Evolutionary conservation across 306 rosid species (phyloP).

Genomic region (Amphicarpaea edgeworthii): DNA sequence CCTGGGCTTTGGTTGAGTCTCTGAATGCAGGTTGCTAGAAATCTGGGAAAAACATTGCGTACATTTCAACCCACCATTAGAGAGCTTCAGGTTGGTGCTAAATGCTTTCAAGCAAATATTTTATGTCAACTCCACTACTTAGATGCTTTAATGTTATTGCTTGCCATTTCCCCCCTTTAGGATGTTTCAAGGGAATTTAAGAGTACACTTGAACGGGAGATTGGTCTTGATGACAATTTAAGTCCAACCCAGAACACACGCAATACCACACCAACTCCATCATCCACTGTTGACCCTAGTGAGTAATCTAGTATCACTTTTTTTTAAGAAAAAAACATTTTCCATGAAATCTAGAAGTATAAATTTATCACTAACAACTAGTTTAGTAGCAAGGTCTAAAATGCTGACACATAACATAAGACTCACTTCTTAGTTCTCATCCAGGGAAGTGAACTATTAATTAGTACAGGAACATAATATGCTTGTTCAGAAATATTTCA

Average conservation of each 20-base stretch:
- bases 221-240: conserved; percentile 91
- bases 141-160: conserved; percentile 31
- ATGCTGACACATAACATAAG: too few relatives aligned
- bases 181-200: conserved; percentile 96
- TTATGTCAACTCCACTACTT: conserved; percentile 22
- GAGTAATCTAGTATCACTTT: conserved; percentile 53
- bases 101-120: conserved; percentile 11
- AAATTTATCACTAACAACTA: conserved; percentile 5
- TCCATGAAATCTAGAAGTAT: conserved; percentile 25
- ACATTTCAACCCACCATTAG: conserved; percentile 96
- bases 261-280: conserved; percentile 51
- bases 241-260: conserved; percentile 55
- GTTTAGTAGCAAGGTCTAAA: too few relatives aligned
- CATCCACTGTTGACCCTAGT: conserved; percentile 77
- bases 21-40: conserved; percentile 90
- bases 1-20: conserved; percentile 27
- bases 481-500: neutral
- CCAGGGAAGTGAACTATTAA: too few relatives aligned
- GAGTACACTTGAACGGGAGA: conserved; percentile 96
- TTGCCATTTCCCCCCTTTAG: conserved; percentile 55
- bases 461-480: too few relatives aligned
- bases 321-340: too few relatives aligned
- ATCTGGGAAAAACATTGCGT: conserved; percentile 90
- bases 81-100: conserved; percentile 85
- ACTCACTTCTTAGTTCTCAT: too few relatives aligned